Base-by-base conservation (phyloP, 805 yeast species). In the Yamadazyma paraphyllophila region DNA sequence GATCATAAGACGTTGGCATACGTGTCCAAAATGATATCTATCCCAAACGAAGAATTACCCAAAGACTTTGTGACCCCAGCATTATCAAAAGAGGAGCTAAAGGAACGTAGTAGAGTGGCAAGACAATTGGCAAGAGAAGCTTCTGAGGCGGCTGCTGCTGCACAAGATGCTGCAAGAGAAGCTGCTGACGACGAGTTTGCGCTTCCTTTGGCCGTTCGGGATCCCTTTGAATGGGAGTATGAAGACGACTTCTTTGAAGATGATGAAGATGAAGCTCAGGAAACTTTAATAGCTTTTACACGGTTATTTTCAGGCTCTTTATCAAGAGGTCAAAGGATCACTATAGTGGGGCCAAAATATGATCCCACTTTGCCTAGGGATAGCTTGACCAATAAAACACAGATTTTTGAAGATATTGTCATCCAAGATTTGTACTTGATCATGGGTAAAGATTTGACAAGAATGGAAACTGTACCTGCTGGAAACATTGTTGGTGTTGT, bases 401-500 rank as follows among this genome's bases (percentile, higher is more conserved):
- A 83, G 53, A 77, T 83, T 48, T 68, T 76, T 25, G 69, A 78
- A 25, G 76, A 74, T 6, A 78, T 85, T 1, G 80, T 74, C 11
- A 76, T 94, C 31, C 77, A 85, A 5, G 86, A 83, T 36, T 66
- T 94, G 33, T 91, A 80, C 57, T 67, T 94, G 45, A 72, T 94
- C 44, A 94, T 94, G 98, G 99, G 99, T 14, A 74, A 92, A 52
- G 97, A 94, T 48, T 68, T 92, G 30, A 81, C 90, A 2, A 75
- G 91, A 2, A 71, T 94, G 51, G 77, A 83, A 36, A 76, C 75
- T 13, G 96, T 92, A 4, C 96, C 96, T 2, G 92, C 97, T 1
- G 99, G 99, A 27, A 89, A 87, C 54, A 89, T 94, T 49, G 95
- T 88, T 6, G 99, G 97, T 41, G 84, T 94, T 41, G 92, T 90